Conservation (phyloP, 2,329 filamentous ascomycete species). For the Trichoderma sp. region DNA sequence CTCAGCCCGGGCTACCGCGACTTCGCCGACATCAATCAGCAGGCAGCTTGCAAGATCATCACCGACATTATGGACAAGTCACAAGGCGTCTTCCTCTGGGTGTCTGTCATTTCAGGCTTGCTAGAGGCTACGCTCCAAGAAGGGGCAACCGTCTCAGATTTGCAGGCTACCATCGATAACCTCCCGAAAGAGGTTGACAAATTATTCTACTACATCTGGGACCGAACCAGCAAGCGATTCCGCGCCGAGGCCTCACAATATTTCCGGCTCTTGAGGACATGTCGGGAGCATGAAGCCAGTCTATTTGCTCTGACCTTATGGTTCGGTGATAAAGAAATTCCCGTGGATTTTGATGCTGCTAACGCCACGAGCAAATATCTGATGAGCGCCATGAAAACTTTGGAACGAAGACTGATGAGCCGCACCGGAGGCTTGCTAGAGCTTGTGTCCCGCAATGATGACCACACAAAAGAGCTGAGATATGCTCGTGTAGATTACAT, state of each 20-base stretch:
- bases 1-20: not conserved
- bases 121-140: not conserved
- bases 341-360: not conserved
- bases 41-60: not conserved
- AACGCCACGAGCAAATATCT: not conserved
- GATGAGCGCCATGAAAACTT: not conserved
- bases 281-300: fast-evolving
- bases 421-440: not conserved
- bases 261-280: not conserved
- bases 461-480: fast-evolving
- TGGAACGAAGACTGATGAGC: not conserved
- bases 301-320: not conserved
- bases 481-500: not conserved
- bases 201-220: not conserved
- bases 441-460: not conserved
- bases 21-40: not conserved
- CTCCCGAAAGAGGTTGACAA: not conserved
- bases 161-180: not conserved
- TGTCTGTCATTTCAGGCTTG: not conserved
- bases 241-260: not conserved
- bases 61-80: not conserved
- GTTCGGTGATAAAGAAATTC: not conserved
- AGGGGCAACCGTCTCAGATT: fast-evolving
- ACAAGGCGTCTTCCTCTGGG: not conserved
- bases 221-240: not conserved